phyloP scores from a whole-genome alignment of 1,139 yeast species.

The Pichia sp. region DNA sequence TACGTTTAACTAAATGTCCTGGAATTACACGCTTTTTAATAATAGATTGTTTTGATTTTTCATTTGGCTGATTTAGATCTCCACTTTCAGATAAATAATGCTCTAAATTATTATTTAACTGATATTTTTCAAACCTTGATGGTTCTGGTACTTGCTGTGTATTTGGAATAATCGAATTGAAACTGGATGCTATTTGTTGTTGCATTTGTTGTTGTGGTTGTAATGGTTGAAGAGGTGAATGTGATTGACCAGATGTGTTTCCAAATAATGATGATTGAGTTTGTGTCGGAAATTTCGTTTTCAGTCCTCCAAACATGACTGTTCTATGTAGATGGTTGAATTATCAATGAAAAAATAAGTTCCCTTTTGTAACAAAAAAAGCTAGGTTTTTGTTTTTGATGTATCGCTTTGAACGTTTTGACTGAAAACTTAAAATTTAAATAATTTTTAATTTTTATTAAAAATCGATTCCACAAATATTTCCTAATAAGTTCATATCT shows the following conservation, averaged over 20 bases:
- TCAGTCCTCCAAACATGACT: constrained; percentile 1
- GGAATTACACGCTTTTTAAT: constrained; percentile 48
- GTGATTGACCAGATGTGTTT: neutral
- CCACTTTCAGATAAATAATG: constrained; percentile 1
- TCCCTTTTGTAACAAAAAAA: neutral
- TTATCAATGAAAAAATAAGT: neutral
- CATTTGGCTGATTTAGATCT: constrained; percentile 23
- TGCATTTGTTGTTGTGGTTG: constrained; percentile 8
- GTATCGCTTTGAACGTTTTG: neutral
- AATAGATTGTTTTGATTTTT: constrained; percentile 17
- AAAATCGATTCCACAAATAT: too few species aligned
- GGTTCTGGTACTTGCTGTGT: constrained; percentile 8
- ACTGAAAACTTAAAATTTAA: too few species aligned
- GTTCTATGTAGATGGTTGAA: neutral
- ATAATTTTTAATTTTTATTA: too few species aligned
- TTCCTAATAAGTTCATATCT: too few species aligned
- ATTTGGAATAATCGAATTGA: neutral
- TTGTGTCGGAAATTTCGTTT: neutral
- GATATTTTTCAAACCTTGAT: constrained; percentile 21
- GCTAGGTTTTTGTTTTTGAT: too few species aligned
- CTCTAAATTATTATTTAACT: constrained; percentile 7
- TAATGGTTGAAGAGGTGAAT: constrained; percentile 6
- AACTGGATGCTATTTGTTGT: constrained; percentile 5
- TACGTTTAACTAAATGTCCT: constrained; percentile 38
- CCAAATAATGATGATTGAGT: neutral